Percentiles rank a stretch among this genome's conserved stretches.
Conservation (phyloP, 768 basidiomycete genomes). For the Holtermannia corniformis region DNA sequence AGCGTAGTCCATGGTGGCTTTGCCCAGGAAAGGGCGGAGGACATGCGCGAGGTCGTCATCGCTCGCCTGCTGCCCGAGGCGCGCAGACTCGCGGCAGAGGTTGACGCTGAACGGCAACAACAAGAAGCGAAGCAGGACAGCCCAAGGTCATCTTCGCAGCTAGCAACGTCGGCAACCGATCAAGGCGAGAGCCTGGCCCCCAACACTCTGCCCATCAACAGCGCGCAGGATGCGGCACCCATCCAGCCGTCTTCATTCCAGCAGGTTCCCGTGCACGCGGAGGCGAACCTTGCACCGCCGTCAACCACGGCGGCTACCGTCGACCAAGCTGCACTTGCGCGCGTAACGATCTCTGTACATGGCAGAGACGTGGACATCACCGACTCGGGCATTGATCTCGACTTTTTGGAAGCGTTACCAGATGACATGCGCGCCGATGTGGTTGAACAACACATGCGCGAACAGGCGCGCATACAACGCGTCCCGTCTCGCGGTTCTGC, state of each 20-base stretch:
- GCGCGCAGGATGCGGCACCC: constrained; percentile 3
- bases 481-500: constrained; percentile 42
- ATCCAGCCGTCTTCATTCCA: no score
- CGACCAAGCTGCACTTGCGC: constrained; percentile 28
- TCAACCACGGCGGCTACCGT: constrained; percentile 40
- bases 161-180: no score
- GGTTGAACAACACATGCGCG: constrained; percentile 90
- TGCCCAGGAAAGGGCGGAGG: constrained; percentile 56
- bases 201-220: not conserved
- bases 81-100: constrained; percentile 44
- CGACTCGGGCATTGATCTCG: constrained; percentile 95
- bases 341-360: constrained; percentile 82
- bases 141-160: not conserved
- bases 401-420: constrained; percentile 92
- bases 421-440: constrained; percentile 99
- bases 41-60: constrained; percentile 60
- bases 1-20: constrained; percentile 71
- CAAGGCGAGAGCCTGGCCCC: not conserved
- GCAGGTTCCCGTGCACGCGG: constrained; percentile 22
- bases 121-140: constrained; percentile 21
- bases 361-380: constrained; percentile 94
- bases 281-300: constrained; percentile 39
- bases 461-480: constrained; percentile 54
- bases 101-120: constrained; percentile 46
- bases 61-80: constrained; percentile 72